A percentile compares a stretch with the other conserved stretches of the same genome.
Conservation (phyloP, 2,329 filamentous ascomycete species). For the Macrophomina tecta region DNA sequence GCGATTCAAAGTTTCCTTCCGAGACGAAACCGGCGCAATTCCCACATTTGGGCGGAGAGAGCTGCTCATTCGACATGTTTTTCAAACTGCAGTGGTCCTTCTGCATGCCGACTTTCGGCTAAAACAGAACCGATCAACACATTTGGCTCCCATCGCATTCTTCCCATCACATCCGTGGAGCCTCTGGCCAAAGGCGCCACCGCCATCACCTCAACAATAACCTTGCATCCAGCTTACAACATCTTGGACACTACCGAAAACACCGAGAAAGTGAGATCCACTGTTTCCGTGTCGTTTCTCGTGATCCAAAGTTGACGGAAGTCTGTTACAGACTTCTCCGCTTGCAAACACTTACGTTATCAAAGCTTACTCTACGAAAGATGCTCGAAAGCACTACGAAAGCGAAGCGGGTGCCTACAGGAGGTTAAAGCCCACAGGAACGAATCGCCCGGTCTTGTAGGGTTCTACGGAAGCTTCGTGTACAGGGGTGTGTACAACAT, state of each 20-base stretch:
- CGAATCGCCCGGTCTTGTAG: slow-evolving; percentile 14
- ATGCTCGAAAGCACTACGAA: slow-evolving; percentile 28
- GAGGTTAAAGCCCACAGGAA: slow-evolving; percentile 8
- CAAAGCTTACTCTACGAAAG: slow-evolving; percentile 30
- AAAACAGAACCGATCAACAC: not conserved
- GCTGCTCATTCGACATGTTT: slow-evolving; percentile 29
- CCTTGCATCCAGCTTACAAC: slow-evolving; percentile 31
- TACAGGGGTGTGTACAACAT: slow-evolving; percentile 38
- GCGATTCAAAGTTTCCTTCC: slow-evolving; percentile 32
- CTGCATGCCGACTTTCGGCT: slow-evolving; percentile 20
- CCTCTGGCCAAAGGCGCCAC: not conserved
- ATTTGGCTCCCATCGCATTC: slow-evolving; percentile 11
- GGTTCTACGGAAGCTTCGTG: slow-evolving; percentile 33
- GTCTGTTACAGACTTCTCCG: no score
- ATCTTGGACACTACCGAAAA: slow-evolving; percentile 20
- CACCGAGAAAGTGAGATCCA: not conserved
- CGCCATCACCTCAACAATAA: slow-evolving; percentile 4
- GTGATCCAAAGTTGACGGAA: not conserved
- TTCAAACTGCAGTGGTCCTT: slow-evolving; percentile 32
- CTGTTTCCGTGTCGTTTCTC: not conserved
- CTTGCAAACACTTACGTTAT: slow-evolving; percentile 29
- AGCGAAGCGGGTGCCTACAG: slow-evolving; percentile 31
- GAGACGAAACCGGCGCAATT: not conserved
- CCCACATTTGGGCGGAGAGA: not conserved
- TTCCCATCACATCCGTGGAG: slow-evolving; percentile 28